Evolutionary conservation across 176 grass and related monocot species (phyloP).

Genomic region (Leersia perrieri): DNA sequence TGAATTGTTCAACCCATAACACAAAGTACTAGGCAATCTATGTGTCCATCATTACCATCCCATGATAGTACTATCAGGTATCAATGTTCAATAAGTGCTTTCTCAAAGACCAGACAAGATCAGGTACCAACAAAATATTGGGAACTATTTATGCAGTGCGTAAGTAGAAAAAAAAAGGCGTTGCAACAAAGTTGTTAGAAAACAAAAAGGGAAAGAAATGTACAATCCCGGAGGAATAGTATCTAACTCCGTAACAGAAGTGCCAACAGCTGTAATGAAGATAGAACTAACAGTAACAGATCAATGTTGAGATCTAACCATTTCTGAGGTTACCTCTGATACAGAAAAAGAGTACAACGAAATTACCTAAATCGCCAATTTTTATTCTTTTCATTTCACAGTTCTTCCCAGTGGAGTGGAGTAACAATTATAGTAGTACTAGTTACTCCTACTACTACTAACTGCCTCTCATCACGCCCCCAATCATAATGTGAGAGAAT

Average conservation of each 20-base stretch:
- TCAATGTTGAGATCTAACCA: background rate
- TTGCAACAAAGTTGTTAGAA: background rate
- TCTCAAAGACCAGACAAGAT: background rate
- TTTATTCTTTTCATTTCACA: background rate
- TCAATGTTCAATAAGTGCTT: conserved; percentile 15
- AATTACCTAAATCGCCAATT: background rate
- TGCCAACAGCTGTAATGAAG: background rate
- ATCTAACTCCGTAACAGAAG: background rate
- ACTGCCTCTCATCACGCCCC: background rate
- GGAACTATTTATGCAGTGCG: background rate
- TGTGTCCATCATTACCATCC: conserved; percentile 31
- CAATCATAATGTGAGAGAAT: conserved; percentile 32
- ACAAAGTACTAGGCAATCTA: conserved; percentile 5
- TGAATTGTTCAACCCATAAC: conserved; percentile 4
- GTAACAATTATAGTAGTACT: no score
- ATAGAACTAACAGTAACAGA: background rate
- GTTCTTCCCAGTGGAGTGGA: background rate
- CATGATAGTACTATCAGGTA: conserved; percentile 18
- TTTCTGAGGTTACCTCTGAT: background rate
- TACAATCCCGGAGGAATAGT: background rate
- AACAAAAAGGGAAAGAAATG: background rate
- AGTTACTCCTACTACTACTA: no score
- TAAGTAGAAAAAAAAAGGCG: background rate
- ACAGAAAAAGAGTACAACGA: background rate
- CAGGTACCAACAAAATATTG: background rate